Evolutionary conservation across 768 basidiomycete species (phyloP), one percentile per base, ranked within the genome.

Genomic region (Wakefieldia striispora): DNA sequence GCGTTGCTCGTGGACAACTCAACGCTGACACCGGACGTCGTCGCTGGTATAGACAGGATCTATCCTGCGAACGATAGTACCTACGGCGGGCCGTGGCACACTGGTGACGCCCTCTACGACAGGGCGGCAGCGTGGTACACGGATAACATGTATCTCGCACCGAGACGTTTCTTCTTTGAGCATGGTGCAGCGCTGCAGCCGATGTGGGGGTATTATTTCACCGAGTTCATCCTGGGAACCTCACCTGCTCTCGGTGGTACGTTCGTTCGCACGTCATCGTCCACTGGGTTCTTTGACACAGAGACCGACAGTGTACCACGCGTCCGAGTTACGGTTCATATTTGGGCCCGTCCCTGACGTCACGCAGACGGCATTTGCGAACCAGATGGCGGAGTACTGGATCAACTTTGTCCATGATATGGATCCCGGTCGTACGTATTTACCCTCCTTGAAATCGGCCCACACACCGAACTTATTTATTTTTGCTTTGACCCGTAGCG

Each of bases 81-180:
- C 3, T 60, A 74, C 4, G 80, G 81, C 3, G 75, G 74, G 1
- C 72, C 75, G 0, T 83, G 81, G 67, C 75, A 78, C 48, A 84
- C 80, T 0, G 81, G 82, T 0, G 80, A 84, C 58, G 76, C 75
- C 9, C 66, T 84, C 7, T 84, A 79, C 47, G 82, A 84, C 55
- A 63, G 82, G 39, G 76, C 72, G 0, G 76, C 65, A 39, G 70
- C 81, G 0, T 84, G 78, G 77, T 84, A 83, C 54, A 78, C 78
- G 1, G 80, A 79, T 51, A 66, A 72, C 45, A 82, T 82, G 78
- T 84, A 72, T 60, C 65, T 83, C 27, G 70, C 75, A 0, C 72
- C 79, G 0, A 59, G 81, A 26, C 66, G 81, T 34, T 65, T 76
- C 38, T 78, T 82, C 45, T 77, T 80, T 49, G 66, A 75, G 20